Conservation (phyloP, 2,329 filamentous ascomycete species). For the Aspergillus ibericus region DNA sequence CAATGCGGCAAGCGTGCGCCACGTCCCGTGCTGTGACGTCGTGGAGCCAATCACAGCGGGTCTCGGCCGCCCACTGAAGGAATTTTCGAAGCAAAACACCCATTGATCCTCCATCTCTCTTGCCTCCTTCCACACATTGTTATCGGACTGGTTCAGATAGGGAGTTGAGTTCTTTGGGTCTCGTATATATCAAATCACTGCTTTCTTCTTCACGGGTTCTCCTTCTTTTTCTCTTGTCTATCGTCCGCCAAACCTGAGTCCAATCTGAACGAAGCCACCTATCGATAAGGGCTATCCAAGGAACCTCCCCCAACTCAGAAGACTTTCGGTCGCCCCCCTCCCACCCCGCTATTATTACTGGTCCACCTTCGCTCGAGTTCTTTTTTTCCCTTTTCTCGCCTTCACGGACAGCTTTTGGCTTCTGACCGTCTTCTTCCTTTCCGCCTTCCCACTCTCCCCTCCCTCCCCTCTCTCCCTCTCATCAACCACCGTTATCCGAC, state of each 20-base stretch:
- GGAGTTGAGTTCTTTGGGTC: background rate
- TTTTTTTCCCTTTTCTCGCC: constrained; percentile 26
- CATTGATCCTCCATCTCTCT: constrained; percentile 11
- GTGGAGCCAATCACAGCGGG: constrained; percentile 22
- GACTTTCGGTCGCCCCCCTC: constrained; percentile 30
- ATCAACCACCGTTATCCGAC: constrained; percentile 22
- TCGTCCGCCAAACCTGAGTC: too few relatives aligned
- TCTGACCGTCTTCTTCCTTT: constrained; percentile 19
- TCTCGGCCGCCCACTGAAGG: constrained; percentile 24
- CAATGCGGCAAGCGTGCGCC: constrained; percentile 23
- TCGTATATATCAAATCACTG: background rate
- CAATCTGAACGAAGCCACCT: constrained; percentile 11
- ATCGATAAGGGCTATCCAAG: constrained; percentile 44
- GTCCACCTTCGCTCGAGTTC: constrained; percentile 35
- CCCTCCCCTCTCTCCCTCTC: constrained; percentile 13
- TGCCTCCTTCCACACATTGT: background rate
- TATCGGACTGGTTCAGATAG: background rate
- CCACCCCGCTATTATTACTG: constrained; percentile 31
- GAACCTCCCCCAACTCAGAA: constrained; percentile 24
- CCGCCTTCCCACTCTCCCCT: constrained; percentile 11
- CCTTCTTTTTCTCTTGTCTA: background rate
- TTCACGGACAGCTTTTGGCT: constrained; percentile 24
- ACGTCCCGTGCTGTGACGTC: constrained; percentile 30
- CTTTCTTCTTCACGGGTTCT: too few relatives aligned
- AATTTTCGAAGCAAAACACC: constrained; percentile 23